These are phyloP conservation scores for Nadsonia commutata DNA, from an alignment of 1,139 yeast species.

Conservation along the genomic window DNA sequence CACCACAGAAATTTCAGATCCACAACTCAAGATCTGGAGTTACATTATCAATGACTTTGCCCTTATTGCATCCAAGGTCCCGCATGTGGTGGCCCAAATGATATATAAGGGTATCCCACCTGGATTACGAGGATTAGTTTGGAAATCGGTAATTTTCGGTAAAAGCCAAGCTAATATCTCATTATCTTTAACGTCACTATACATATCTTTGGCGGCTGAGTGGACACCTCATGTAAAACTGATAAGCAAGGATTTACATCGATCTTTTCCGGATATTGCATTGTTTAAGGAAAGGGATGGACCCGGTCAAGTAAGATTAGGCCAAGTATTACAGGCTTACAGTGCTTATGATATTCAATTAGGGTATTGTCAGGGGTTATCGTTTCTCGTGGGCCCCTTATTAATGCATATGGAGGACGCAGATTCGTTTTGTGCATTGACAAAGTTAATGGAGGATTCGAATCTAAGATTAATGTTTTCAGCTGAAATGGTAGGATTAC, in stretches of 20 bases:
- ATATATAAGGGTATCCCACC: constrained; percentile 26
- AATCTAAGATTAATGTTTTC: constrained; percentile 44
- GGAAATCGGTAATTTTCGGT: constrained; percentile 25
- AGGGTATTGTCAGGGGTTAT: constrained; percentile 60
- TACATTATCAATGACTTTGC: background rate
- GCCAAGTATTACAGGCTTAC: constrained; percentile 47
- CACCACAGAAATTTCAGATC: background rate
- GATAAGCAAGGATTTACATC: constrained; percentile 44
- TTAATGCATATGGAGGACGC: constrained; percentile 36
- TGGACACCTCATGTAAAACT: constrained; percentile 36
- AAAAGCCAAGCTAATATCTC: constrained; percentile 19
- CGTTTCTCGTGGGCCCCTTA: constrained; percentile 51
- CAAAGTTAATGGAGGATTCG: constrained; percentile 49
- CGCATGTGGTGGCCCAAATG: constrained; percentile 9
- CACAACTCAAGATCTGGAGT: background rate
- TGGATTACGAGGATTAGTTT: constrained; percentile 24
- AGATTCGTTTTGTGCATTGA: constrained; percentile 39
- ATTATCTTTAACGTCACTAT: constrained; percentile 22
- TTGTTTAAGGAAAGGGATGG: constrained; percentile 36
- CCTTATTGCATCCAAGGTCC: background rate
- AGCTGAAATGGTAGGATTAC: constrained; percentile 42
- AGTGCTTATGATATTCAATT: constrained; percentile 55
- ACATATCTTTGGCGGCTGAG: constrained; percentile 27
- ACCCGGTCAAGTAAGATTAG: constrained; percentile 32
- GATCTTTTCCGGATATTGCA: constrained; percentile 47